Evolutionary conservation across 306 rosid genomes (phyloP), one percentile per base, ranked within the genome.

Genomic region (Bauhinia variegata): DNA sequence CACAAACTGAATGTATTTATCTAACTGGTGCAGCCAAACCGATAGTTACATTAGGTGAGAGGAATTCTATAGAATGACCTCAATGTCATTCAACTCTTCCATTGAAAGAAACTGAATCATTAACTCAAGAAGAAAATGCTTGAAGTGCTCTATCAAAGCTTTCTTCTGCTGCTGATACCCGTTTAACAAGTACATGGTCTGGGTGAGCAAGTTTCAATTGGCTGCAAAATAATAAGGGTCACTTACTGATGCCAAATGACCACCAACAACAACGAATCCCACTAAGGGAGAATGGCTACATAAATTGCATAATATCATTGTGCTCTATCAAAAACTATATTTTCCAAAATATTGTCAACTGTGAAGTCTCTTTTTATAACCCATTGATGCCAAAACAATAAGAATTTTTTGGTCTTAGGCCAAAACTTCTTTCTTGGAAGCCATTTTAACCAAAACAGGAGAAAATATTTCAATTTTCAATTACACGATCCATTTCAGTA

Each of bases 191-290:
- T 33, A 83, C 48, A 67, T 95, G 97, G 47, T 90, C 92, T 8
- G 97, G 89, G 85, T 90, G 96, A 8, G 95, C 65, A 71, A 95
- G 88, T 82, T 85, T 90, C 85, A 95, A 86, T 54, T 90, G 99
- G 89, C 99, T 95, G 97, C 80, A 88, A 80, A 68, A 37, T 63
- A 76, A 59, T 5, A 19, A 70, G 56, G 43, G 68, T 11, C n/a
- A 61, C 4, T 46, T 60, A 16, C 31, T 15, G 18, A 63, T 37
- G 47, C 47, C 60, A 49, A 13, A 19, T n/a, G n/a, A n/a, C n/a
- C n/a, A n/a, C n/a, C n/a, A n/a, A n/a, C n/a, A n/a, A n/a, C n/a
- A n/a, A n/a, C n/a, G n/a, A n/a, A n/a, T n/a, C n/a, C n/a, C n/a
- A n/a, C n/a, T n/a, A n/a, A n/a, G n/a, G n/a, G n/a, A n/a, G n/a